Percentiles rank a stretch among this genome's conserved stretches.
Evolutionary conservation across 768 basidiomycete species (phyloP).

Genomic region (Strobilomyces echinocephalus): DNA sequence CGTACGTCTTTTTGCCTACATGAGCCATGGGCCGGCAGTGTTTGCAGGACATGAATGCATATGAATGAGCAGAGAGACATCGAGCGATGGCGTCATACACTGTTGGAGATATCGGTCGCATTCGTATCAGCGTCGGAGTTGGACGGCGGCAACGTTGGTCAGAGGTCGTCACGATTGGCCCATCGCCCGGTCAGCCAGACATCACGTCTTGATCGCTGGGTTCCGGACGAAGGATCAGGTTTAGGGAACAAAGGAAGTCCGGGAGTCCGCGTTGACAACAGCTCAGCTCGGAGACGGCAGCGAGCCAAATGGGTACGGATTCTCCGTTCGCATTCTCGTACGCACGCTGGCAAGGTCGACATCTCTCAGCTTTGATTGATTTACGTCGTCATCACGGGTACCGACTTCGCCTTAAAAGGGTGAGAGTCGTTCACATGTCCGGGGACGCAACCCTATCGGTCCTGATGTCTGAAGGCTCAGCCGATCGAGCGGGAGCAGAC

Average conservation of each 20-base stretch:
- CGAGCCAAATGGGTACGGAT: conserved; percentile 7
- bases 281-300: neutral
- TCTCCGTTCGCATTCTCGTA: conserved; percentile 12
- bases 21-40: neutral
- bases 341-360: neutral
- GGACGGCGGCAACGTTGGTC: neutral
- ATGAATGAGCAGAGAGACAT: conserved; percentile 8
- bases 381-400: conserved; percentile 13
- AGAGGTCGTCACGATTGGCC: conserved; percentile 1
- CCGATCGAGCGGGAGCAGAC: neutral
- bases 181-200: conserved; percentile 2
- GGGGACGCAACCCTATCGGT: neutral
- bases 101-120: conserved; percentile 8
- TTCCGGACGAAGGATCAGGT: conserved; percentile 7
- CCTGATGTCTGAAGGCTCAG: neutral
- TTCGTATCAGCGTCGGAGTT: conserved; percentile 15
- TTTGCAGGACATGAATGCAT: conserved; percentile 1
- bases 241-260: neutral
- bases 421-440: conserved; percentile 11
- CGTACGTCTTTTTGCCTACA: neutral
- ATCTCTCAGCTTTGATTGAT: conserved; percentile 2
- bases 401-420: conserved; percentile 5
- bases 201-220: neutral
- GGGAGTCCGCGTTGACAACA: neutral
- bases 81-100: conserved; percentile 13